A percentile compares a stretch with the other conserved stretches of the same genome.
phyloP scores from a whole-genome alignment of 768 basidiomycete genomes.

The Collybia sordida region DNA sequence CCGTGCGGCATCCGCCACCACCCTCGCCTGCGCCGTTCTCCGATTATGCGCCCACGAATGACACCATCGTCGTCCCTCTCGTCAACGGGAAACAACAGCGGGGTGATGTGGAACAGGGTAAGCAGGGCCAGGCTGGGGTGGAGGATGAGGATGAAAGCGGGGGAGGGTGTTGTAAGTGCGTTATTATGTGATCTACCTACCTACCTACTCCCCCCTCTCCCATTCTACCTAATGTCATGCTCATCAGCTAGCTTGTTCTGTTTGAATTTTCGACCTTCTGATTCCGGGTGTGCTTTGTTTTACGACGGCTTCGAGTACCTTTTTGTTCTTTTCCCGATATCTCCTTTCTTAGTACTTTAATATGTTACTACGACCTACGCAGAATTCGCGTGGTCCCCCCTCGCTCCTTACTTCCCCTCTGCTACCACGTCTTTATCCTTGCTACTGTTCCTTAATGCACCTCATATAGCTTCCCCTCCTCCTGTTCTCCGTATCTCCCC shows the following conservation, averaged over 20 bases:
- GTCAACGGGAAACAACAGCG: constrained; percentile 14
- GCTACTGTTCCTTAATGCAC: constrained; percentile 11
- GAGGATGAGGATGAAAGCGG: constrained; percentile 49
- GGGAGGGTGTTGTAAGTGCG: constrained; percentile 78
- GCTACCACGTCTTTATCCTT: constrained; percentile 8
- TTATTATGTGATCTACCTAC: constrained; percentile 76
- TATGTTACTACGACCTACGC: constrained; percentile 2
- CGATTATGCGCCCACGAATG: constrained; percentile 44
- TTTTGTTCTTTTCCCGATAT: too few species aligned
- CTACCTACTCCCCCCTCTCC: too few species aligned
- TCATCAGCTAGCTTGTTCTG: too few species aligned
- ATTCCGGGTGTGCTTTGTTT: background rate
- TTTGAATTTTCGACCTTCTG: too few species aligned
- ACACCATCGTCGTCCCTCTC: constrained; percentile 14
- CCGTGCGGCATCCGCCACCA: constrained; percentile 34
- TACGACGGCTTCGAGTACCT: background rate
- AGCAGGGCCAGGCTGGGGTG: too few species aligned
- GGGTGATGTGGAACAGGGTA: constrained; percentile 27
- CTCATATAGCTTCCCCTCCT: constrained; percentile 6
- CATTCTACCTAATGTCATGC: too few species aligned
- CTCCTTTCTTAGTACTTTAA: background rate
- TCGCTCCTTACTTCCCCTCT: constrained; percentile 4
- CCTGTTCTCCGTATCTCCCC: constrained; percentile 1
- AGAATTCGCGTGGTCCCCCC: background rate
- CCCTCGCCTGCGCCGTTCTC: constrained; percentile 65